Conservation (phyloP, 306 rosid genomes). For the Lagenaria siceraria region DNA sequence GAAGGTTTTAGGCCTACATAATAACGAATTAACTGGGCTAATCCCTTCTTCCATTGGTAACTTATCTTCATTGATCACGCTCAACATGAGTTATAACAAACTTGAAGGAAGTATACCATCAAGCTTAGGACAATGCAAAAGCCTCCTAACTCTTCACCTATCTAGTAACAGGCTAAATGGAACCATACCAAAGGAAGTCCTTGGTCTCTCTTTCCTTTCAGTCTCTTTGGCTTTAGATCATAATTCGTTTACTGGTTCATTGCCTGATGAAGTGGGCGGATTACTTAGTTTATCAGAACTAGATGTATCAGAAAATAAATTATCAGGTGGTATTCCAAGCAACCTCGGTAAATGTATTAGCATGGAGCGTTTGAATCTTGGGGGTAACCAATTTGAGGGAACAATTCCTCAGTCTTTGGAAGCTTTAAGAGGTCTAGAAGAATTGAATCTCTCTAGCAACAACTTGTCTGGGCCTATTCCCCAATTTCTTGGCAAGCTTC, state of each 20-base stretch:
- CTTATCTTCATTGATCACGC: background rate
- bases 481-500: constrained; percentile 8
- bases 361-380: background rate
- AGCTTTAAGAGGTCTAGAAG: constrained; percentile 4
- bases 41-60: background rate
- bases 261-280: constrained; percentile 20
- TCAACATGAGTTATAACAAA: background rate
- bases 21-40: constrained; percentile 5
- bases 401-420: constrained; percentile 11
- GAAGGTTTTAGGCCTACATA: background rate
- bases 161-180: constrained; percentile 16
- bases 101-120: background rate
- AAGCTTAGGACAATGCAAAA: constrained; percentile 16
- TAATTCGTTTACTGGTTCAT: constrained; percentile 17
- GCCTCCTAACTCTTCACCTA: constrained; percentile 2
- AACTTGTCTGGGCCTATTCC: constrained; percentile 21
- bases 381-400: constrained; percentile 20
- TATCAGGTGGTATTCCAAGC: constrained; percentile 16
- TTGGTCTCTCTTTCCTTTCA: constrained; percentile 15
- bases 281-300: background rate
- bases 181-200: constrained; percentile 4
- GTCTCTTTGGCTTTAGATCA: constrained; percentile 8
- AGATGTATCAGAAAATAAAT: constrained; percentile 17
- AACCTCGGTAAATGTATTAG: constrained; percentile 8
- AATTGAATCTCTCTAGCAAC: constrained; percentile 18